Percentiles rank a stretch among this genome's conserved stretches.
Evolutionary conservation across 768 basidiomycete species (phyloP).

Genomic region (Pleurotus pulmonarius): DNA sequence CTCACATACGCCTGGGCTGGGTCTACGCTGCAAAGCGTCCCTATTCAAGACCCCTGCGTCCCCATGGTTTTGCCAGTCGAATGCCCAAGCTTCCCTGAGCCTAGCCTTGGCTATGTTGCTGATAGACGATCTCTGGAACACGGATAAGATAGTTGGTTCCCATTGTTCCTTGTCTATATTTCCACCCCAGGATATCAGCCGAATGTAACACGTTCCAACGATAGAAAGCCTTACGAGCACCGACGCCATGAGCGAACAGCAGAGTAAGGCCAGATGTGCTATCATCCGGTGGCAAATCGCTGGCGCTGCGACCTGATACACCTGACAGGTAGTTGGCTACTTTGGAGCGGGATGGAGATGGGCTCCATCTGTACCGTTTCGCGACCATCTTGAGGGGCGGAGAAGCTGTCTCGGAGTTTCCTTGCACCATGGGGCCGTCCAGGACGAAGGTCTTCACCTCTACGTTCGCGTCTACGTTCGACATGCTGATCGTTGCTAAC

Average conservation of each 20-base stretch:
- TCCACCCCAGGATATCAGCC: neutral
- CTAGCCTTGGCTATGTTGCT: neutral
- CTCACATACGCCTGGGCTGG: conserved; percentile 34
- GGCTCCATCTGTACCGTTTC: neutral
- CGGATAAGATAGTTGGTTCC: conserved; percentile 40
- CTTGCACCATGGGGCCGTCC: neutral
- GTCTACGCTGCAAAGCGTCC: conserved; percentile 23
- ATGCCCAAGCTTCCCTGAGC: conserved; percentile 44
- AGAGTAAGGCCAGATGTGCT: neutral
- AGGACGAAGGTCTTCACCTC: neutral
- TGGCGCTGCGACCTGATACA: neutral
- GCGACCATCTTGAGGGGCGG: neutral
- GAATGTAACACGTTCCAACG: neutral
- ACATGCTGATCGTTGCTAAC: too few species aligned
- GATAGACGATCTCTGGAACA: conserved; percentile 22
- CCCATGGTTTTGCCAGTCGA: conserved; percentile 52
- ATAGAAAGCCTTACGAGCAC: conserved; percentile 1
- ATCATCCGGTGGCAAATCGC: neutral
- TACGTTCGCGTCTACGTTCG: neutral
- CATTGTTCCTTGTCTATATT: conserved; percentile 53
- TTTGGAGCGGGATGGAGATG: neutral
- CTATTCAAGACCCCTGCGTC: conserved; percentile 43
- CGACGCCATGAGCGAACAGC: neutral
- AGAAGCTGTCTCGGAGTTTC: neutral
- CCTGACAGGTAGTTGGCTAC: neutral